Conservation (phyloP, 2,329 filamentous ascomycete genomes). For the Diaporthe sp. region DNA sequence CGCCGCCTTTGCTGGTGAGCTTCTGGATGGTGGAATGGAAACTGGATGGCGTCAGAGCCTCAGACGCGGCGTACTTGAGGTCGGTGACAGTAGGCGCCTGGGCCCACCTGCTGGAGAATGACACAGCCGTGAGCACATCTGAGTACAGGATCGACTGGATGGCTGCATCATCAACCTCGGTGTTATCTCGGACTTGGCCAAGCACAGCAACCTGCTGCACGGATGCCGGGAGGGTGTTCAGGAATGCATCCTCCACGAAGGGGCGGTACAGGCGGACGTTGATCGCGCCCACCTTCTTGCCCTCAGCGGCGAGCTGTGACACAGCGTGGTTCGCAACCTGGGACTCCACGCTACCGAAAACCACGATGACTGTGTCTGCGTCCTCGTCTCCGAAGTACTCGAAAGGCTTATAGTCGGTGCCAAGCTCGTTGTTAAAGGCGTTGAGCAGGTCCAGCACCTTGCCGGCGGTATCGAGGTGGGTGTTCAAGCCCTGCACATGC, state of each 20-base stretch:
- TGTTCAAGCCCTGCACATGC: constrained; percentile 70
- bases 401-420: constrained; percentile 92
- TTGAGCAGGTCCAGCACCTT: constrained; percentile 78
- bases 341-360: constrained; percentile 92
- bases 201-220: constrained; percentile 85
- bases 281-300: constrained; percentile 85
- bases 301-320: constrained; percentile 77
- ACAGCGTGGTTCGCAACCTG: constrained; percentile 88
- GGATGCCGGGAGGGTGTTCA: constrained; percentile 82
- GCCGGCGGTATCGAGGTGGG: constrained; percentile 79
- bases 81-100: constrained; percentile 78
- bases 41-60: constrained; percentile 68
- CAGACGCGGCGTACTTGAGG: constrained; percentile 86
- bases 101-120: constrained; percentile 80
- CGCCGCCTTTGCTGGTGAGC: constrained; percentile 59
- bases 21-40: constrained; percentile 66
- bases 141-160: constrained; percentile 89
- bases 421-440: constrained; percentile 89
- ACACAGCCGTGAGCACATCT: constrained; percentile 89
- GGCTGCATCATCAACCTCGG: constrained; percentile 79
- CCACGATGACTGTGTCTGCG: constrained; percentile 87
- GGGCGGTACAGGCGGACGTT: constrained; percentile 95
- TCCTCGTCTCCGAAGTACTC: constrained; percentile 90
- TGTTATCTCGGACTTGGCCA: constrained; percentile 85
- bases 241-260: constrained; percentile 94